These are phyloP conservation scores for Tylopilus sp. DNA, from an alignment of 768 basidiomycete genomes.

Conservation along the genomic window DNA sequence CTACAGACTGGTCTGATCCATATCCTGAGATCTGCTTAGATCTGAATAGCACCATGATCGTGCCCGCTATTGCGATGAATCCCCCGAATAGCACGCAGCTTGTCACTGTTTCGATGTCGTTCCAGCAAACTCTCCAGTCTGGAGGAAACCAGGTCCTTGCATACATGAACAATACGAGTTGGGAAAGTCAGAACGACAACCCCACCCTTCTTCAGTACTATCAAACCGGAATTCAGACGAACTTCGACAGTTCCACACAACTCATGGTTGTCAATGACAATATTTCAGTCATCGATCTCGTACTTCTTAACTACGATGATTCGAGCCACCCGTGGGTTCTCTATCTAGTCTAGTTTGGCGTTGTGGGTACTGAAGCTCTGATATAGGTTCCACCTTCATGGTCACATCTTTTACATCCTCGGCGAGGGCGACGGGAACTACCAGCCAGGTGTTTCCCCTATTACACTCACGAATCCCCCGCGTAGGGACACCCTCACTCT, in stretches of 20 bases:
- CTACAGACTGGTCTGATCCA: conserved; percentile 27
- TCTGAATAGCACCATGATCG: conserved; percentile 29
- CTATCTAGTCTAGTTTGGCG: not conserved
- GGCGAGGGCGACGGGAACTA: conserved; percentile 36
- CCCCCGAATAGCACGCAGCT: conserved; percentile 28
- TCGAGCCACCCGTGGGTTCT: conserved; percentile 32
- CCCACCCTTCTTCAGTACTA: conserved; percentile 29
- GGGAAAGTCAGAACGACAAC: conserved; percentile 22
- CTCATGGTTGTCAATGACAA: conserved; percentile 26
- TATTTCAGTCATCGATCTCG: conserved; percentile 26
- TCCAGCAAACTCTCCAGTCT: conserved; percentile 25
- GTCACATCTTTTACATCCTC: conserved; percentile 35
- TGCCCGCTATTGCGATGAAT: conserved; percentile 23
- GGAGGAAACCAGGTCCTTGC: conserved; percentile 25
- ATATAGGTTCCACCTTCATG: conserved; percentile 37
- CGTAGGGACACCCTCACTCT: conserved; percentile 41
- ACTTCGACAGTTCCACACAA: conserved; percentile 22
- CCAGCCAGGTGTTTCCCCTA: conserved; percentile 19
- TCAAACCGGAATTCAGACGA: conserved; percentile 23
- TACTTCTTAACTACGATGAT: conserved; percentile 25
- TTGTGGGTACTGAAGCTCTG: not conserved
- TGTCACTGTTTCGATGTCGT: conserved; percentile 20
- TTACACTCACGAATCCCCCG: conserved; percentile 37
- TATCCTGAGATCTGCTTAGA: conserved; percentile 23
- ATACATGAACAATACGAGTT: conserved; percentile 28